Conservation (phyloP, 257 asterid species). For the Nicotiana knightiana region DNA sequence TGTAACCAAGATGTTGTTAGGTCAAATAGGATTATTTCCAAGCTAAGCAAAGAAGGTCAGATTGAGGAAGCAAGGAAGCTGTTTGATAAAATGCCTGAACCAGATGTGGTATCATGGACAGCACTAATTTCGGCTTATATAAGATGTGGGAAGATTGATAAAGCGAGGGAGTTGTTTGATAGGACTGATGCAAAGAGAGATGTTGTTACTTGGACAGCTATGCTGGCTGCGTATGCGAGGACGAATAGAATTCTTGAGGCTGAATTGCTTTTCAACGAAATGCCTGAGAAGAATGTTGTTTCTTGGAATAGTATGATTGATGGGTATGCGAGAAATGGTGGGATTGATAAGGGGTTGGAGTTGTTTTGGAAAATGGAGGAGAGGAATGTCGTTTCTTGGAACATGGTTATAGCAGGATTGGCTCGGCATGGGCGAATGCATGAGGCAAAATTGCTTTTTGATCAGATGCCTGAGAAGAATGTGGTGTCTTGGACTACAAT, state of each 20-base stretch:
- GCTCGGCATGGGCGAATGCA: constrained; percentile 38
- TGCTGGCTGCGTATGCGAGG: constrained; percentile 49
- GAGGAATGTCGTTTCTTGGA: constrained; percentile 56
- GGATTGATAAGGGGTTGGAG: constrained; percentile 35
- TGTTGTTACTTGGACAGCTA: constrained; percentile 55
- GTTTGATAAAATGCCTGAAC: constrained; percentile 64
- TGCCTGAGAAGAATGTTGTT: constrained; percentile 47
- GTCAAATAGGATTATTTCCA: constrained; percentile 41
- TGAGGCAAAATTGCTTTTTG: constrained; percentile 40
- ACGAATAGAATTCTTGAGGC: constrained; percentile 30
- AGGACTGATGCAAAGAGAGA: constrained; percentile 46
- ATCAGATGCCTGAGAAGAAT: constrained; percentile 39
- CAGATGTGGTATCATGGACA: constrained; percentile 66
- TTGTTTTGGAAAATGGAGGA: constrained; percentile 49
- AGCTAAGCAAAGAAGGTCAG: constrained; percentile 33
- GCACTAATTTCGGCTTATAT: constrained; percentile 56
- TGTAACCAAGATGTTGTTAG: constrained; percentile 28
- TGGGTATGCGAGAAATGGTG: constrained; percentile 35
- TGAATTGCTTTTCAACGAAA: constrained; percentile 44
- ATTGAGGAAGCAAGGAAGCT: constrained; percentile 39
- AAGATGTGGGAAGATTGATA: constrained; percentile 37
- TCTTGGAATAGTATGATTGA: constrained; percentile 62
- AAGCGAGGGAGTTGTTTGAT: constrained; percentile 47
- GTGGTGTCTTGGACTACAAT: constrained; percentile 56
- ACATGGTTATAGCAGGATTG: constrained; percentile 49